Base-by-base conservation (phyloP, 257 asterid species). In the Jasminum sambac region DNA sequence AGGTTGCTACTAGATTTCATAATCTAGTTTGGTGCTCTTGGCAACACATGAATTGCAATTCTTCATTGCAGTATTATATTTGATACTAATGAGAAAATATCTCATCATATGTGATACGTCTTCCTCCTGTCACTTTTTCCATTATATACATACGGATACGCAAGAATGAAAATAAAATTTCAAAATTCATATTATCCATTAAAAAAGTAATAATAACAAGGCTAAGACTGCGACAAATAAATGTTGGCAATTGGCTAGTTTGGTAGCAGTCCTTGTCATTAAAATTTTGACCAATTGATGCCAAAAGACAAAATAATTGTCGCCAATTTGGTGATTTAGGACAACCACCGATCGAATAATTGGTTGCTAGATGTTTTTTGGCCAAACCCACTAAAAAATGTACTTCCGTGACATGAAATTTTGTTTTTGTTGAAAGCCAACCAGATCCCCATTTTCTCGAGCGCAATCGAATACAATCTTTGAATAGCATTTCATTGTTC, bases 341-440 rank as follows among this genome's bases (percentile, higher is more conserved):
- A 36, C 11, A 34, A 37, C 30, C 25, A 70, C 66, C 69, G 57
- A 70, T 62, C 69, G 57, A 74, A 69, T 68, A 64, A 63, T 64
- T 68, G 68, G 23, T 42, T 10, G 5, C 1, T 42, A 10, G 5
- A 23, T 62, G 77, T 24, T 50, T 66, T 62, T 36, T 17, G 60
- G 72, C 83, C 80, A 62, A 72, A 79, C 83, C 63, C 83, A 76
- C 80, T 76, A 9, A 19, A 40, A 63, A 68, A 63, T 61, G 52
- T 62, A 25, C 10, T 25, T 41, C 9, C 26, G 8, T 37, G 6
- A 58, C 41, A 62, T 23, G 58, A 34, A 66, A 66, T n/a, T n/a
- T n/a, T 25, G 48, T 36, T 21, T 9, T 26, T 44, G 70, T 79
- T 70, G 83, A 79, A 66, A 46, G 40, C 14, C 25, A 63, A 37